These are phyloP conservation scores for Fomitopsis serialis DNA, from an alignment of 768 basidiomycete species.

Conservation along the genomic window DNA sequence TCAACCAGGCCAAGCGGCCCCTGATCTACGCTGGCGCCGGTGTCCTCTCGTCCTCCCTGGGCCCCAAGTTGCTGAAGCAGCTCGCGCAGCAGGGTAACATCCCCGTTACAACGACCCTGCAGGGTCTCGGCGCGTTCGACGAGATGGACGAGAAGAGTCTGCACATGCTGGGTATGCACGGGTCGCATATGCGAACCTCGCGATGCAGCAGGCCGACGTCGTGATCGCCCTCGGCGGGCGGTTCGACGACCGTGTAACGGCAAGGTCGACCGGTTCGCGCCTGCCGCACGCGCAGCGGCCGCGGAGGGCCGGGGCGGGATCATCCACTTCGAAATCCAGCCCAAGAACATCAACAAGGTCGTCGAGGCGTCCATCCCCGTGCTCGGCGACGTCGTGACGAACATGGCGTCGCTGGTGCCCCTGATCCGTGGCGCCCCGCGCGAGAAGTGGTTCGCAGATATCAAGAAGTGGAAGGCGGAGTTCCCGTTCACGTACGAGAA, in stretches of 20 bases:
- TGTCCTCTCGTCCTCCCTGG: slow-evolving; percentile 73
- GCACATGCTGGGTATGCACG: slow-evolving; percentile 99
- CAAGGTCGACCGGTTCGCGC: slow-evolving; percentile 84
- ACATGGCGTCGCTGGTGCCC: slow-evolving; percentile 78
- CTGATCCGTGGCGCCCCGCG: slow-evolving; percentile 62
- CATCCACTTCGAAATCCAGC: slow-evolving; percentile 98
- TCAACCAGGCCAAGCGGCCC: slow-evolving; percentile 88
- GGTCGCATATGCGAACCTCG: slow-evolving; percentile 95
- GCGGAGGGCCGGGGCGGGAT: slow-evolving; percentile 86
- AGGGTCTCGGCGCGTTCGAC: slow-evolving; percentile 94
- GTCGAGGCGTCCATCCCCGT: slow-evolving; percentile 92
- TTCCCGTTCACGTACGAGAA: slow-evolving; percentile 89
- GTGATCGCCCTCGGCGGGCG: slow-evolving; percentile 96
- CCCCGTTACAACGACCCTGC: slow-evolving; percentile 94
- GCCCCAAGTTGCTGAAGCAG: slow-evolving; percentile 75
- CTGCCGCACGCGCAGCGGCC: slow-evolving; percentile 84
- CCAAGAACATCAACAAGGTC: slow-evolving; percentile 99
- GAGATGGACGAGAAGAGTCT: slow-evolving; percentile 81
- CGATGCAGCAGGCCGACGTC: slow-evolving; percentile 96
- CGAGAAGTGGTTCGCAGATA: slow-evolving; percentile 76
- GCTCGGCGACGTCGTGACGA: slow-evolving; percentile 87
- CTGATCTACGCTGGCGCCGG: slow-evolving; percentile 93
- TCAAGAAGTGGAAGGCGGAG: slow-evolving; percentile 76
- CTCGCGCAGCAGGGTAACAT: slow-evolving; percentile 86
- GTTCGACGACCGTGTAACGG: slow-evolving; percentile 98